Base-by-base conservation (phyloP, 331 rosid species). In the Quercus phellos region DNA sequence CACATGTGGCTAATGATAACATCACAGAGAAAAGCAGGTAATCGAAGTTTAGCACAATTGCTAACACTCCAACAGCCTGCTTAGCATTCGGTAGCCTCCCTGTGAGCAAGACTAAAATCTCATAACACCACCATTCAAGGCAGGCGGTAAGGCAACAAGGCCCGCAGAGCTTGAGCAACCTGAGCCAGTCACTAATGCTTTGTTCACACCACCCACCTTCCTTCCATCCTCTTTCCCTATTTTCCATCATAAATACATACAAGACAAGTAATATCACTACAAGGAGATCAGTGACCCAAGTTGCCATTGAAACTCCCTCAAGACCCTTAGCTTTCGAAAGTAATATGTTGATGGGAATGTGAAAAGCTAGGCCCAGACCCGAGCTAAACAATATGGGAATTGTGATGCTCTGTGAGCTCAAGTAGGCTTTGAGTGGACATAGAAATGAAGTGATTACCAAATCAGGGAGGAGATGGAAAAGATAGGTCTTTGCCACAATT, bases 81-180 rank as follows among this genome's bases (percentile, higher is more conserved):
- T 59, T 90, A 2, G 98, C 93, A 5, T 94, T 80, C 10, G 79
- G 46, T 2, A 94, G 88, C 78, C 85, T 84, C 17, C 99, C 99
- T 0, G 98, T 84, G n/a, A 94, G 93, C 76, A 94, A 70, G 51
- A 94, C 85, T 17, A 94, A 72, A 64, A 92, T 91, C 90, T 94
- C 99, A 79, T 87, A 92, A 69, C 99, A 92, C 98, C 99, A 94
- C 97, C 99, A 94, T 73, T 94, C 99, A 13, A 94, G 87, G 84
- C 99, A 94, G 59, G 91, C 87, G 26, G 86, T 89, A 75, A 94
- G 92, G 82, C 98, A 94, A 68, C 97, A 92, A 51, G 98, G 84
- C n/a, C 97, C 98, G 22, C 88, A 59, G 16, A 94, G 94, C 86
- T 89, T 94, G 76, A 89, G 74, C 76, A 92, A 53, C 56, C 84